Base-by-base conservation (phyloP, 1,139 yeast genomes). In the Lodderomyces parapsilosis region DNA sequence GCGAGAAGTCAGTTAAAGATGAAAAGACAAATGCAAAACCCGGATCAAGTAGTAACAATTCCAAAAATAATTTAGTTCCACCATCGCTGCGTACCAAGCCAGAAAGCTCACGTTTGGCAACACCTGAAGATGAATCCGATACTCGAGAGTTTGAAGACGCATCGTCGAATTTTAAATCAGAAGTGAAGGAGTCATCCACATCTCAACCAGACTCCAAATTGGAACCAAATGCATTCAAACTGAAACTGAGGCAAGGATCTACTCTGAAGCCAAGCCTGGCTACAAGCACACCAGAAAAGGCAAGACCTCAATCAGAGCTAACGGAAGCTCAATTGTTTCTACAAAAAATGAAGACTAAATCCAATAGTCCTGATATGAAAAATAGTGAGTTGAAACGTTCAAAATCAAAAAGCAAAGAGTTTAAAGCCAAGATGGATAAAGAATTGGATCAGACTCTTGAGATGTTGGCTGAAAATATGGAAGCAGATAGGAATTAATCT, bases 381-480 rank as follows among this genome's bases (percentile, higher is more conserved):
- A 20, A 28, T 7, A 19, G n/a, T 13, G 44, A 41, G 13, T 42
- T 57, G 18, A 43, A 49, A 9, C 44, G 65, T 33, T 57, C 57
- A 27, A 58, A 59, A 20, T 60, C 66, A 30, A 59, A 50, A 42
- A 57, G 64, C 19, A 62, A 62, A 40, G 57, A 59, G 41, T 63
- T 63, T 44, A 53, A 58, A 40, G 50, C 55, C 37, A 64, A 66
- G 43, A 55, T 71, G 41, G 60, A 66, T 46, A 60, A 50, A 34
- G 73, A 64, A 33, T 54, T 71, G 42, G 68, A 71, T 43, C 61
- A 63, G 43, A 71, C 77, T 3, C 51, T 71, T 43, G 63, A 66
- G 42, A 70, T 71, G 74, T 57, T 71, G 39, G 61, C 68, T 51
- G 75, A 71, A 47, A 68, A 71, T 45, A 55, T 70, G 17, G 62